phyloP scores from a whole-genome alignment of 106 monocot genomes.

The Triglochin maritima region DNA sequence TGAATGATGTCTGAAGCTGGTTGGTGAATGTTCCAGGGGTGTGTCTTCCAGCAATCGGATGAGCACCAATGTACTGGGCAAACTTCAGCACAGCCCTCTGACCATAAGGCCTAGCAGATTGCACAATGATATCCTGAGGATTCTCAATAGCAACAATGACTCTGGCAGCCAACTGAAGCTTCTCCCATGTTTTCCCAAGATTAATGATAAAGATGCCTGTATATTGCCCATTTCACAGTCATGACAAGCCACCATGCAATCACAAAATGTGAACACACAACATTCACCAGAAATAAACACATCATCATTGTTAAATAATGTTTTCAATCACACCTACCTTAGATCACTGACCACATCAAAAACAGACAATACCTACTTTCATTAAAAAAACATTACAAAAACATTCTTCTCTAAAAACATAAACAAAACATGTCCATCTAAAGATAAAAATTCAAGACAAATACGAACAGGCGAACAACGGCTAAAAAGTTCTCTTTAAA shows the following conservation, averaged over 20 bases:
- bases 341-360: too few relatives aligned
- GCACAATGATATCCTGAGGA: constrained; percentile 82
- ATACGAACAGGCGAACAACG: too few relatives aligned
- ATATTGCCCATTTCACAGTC: neutral
- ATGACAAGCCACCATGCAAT: neutral
- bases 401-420: too few relatives aligned
- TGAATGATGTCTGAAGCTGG: constrained; percentile 81
- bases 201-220: constrained; percentile 53
- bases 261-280: neutral
- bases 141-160: constrained; percentile 57
- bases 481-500: too few relatives aligned
- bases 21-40: constrained; percentile 93
- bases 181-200: constrained; percentile 51
- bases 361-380: too few relatives aligned
- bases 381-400: too few relatives aligned
- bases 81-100: constrained; percentile 88
- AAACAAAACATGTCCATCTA: too few relatives aligned
- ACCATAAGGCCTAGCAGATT: constrained; percentile 83
- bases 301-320: too few relatives aligned
- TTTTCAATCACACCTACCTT: too few relatives aligned
- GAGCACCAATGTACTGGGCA: constrained; percentile 85
- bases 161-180: constrained; percentile 48
- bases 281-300: neutral
- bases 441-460: too few relatives aligned
- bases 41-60: constrained; percentile 87